Conservation (phyloP, 192 early-diverging fungal genomes). For the Backusella mclennaniae region DNA sequence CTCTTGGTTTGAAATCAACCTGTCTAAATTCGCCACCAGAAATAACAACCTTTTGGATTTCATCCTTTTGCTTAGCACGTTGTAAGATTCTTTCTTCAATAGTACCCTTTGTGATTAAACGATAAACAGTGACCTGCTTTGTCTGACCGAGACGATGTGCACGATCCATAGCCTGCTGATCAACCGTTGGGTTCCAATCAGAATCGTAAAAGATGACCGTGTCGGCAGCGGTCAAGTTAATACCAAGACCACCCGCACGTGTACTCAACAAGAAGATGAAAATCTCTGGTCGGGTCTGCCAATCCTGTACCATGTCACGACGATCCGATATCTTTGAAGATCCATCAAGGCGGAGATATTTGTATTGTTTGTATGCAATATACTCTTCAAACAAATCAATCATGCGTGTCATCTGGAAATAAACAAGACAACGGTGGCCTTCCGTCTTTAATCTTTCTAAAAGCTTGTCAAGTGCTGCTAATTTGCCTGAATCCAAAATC, state of each 20-base stretch:
- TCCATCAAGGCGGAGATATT: slow-evolving; percentile 86
- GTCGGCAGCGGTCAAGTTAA: slow-evolving; percentile 89
- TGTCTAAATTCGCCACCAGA: slow-evolving; percentile 84
- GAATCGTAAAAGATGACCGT: slow-evolving; percentile 87
- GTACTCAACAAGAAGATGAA: slow-evolving; percentile 86
- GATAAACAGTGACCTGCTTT: slow-evolving; percentile 81
- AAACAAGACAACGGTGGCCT: slow-evolving; percentile 77
- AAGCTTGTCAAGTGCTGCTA: slow-evolving; percentile 68
- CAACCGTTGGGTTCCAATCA: slow-evolving; percentile 90
- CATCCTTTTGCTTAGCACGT: slow-evolving; percentile 86
- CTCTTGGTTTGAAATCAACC: slow-evolving; percentile 86
- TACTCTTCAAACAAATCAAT: slow-evolving; percentile 90
- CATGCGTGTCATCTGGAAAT: slow-evolving; percentile 91
- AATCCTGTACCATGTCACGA: slow-evolving; percentile 89
- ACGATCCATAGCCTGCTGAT: slow-evolving; percentile 92
- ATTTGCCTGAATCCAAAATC: slow-evolving; percentile 78
- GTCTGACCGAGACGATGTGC: slow-evolving; percentile 86
- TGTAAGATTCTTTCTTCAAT: slow-evolving; percentile 81
- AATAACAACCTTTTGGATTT: slow-evolving; percentile 93
- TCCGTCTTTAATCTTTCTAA: slow-evolving; percentile 71
- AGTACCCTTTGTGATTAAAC: slow-evolving; percentile 77
- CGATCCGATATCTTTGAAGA: slow-evolving; percentile 85
- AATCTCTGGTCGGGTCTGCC: slow-evolving; percentile 84
- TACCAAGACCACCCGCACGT: slow-evolving; percentile 84
- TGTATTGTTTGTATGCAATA: slow-evolving; percentile 80